Evolutionary conservation across 164 flowering plant species (phyloP), one percentile per base, ranked within the genome.

Genomic region (Macadamia integrifolia): DNA sequence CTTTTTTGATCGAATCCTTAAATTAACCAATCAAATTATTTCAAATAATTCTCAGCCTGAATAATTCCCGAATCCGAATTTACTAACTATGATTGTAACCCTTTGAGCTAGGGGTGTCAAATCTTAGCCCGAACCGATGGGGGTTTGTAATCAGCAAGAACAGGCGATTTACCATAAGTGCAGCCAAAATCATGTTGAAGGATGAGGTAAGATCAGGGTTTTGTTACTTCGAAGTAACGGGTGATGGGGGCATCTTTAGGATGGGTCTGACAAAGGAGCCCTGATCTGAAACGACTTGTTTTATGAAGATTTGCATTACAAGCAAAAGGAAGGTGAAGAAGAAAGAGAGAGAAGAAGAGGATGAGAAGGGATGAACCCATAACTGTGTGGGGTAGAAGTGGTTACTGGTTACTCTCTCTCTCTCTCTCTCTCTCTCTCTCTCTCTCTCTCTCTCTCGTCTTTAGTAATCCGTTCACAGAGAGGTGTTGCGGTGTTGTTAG

Each of bases 121-220:
- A 23, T 23, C 23, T 23, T 23, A 23, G 0, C 23, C 23, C 91
- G 89, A 31, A 80, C 15, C 0, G 79, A 49, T 9, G 99, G 90
- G 14, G 89, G 89, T 0, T 71, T 76, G 77, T 93, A 89, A 14
- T 77, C 28, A 3, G 81, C 83, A 11, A 76, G 71, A 40, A 86
- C 89, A 3, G 93, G 93, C 1, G 93, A 81, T 28, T 79, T 76
- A 0, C 82, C 80, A 49, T 86, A 88, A 1, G 97, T 87, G 75
- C 3, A 78, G 49, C 78, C 89, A 18, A 88, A 90, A 60, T 84
- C 85, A 58, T 88, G 92, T 18, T 78, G 87, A 30, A 88, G 82
- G 31, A 86, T 7, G 18, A 61, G 79, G 55, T 66, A 58, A 4
- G 86, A 80, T 55, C 90, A 87, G 1, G 88, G 90, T 29, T 76